Evolutionary conservation across 2,329 filamentous ascomycete species (phyloP), one percentile per base, ranked within the genome.

Genomic region (Fusarium mexicanum): DNA sequence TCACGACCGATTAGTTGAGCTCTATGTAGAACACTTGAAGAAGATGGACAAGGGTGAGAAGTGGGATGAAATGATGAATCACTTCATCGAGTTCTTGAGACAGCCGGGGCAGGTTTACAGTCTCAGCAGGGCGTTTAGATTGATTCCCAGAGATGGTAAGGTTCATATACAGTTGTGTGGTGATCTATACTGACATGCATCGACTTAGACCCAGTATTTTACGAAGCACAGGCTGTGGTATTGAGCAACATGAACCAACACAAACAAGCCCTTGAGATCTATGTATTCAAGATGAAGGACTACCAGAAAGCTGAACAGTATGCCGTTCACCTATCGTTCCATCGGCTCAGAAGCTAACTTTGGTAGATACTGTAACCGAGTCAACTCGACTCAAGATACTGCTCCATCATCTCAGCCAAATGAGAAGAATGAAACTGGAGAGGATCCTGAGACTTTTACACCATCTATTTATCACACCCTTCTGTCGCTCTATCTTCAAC

Each of bases 221-320:
- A 93, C 81, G 96, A 98, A 81, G 91, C 94, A 5, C 91, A 96
- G 70, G 96, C 96, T 12, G 92, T 98, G 50, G 92, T 98, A 26
- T 89, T 98, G 44, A 95, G 94, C 82, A 97, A 96, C 77, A 98
- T 98, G 94, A 94, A 94, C 12, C 93, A 96, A 77, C 95, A 99
- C 84, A 95, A 94, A 80, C 95, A 98, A 83, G 96, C 96, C 0
- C 85, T 99, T n/a, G 93, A 96, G 80, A 98, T 99, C 60, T 99
- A 98, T 81, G 96, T 98, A 35, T 99, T 98, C 84, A 96, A 96
- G 81, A 90, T 99, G 81, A 86, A 93, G 75, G 92, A 98, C 81
- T 96, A 94, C 72, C 86, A 85, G 18, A 98, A 98, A 83, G 96
- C 96, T 38, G 96, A 99, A 88, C 94, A 98, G 92, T 98, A 85